Evolutionary conservation across 345 rosid species (phyloP), one percentile per base, ranked within the genome.

Genomic region (Conringia planisiliqua): DNA sequence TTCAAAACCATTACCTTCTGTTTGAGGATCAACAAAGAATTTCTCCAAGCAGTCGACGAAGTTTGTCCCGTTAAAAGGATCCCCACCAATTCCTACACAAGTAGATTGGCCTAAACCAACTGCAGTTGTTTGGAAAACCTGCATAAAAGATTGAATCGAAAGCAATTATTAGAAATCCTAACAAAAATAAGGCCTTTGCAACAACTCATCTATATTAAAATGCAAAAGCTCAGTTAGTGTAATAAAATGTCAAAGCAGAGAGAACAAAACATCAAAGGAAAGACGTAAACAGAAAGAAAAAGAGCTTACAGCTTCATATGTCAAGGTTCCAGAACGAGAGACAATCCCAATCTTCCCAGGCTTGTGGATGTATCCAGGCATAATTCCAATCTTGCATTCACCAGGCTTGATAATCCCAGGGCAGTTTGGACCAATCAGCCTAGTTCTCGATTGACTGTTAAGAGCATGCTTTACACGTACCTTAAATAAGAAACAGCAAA

Each of bases 301-400:
- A 51, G 57, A 52, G 58, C 97, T 86, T 83, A 95, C 99, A 24
- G 99, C 99, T 86, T 95, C 99, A 85, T 92, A 92, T 35, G 99
- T 95, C 82, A 95, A 85, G 71, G 99, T 95, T 50, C 97, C 99
- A 7, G 99, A 95, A 33, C 99, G 89, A 27, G 98, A 92, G 77
- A 92, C 98, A 48, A 92, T 92, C 65, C 99, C 99, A 39, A 92
- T 47, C 52, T 93, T 93, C 44, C 97, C 99, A 30, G 99, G 97
- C 78, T 95, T 95, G 81, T 95, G 97, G 82, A 95, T 92, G 71
- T 95, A 95, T 29, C 97, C 99, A 6, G 99, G 97, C 99, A 95
- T 92, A 47, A 92, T 92, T 44, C 98, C 98, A 67, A 92, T 90
- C 75, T 92, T 92, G 80, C 98, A 90, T 75, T 92, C 98, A 72